Conservation (phyloP, 139 green algal genomes). For the Raphidocelis subcapitata region DNA sequence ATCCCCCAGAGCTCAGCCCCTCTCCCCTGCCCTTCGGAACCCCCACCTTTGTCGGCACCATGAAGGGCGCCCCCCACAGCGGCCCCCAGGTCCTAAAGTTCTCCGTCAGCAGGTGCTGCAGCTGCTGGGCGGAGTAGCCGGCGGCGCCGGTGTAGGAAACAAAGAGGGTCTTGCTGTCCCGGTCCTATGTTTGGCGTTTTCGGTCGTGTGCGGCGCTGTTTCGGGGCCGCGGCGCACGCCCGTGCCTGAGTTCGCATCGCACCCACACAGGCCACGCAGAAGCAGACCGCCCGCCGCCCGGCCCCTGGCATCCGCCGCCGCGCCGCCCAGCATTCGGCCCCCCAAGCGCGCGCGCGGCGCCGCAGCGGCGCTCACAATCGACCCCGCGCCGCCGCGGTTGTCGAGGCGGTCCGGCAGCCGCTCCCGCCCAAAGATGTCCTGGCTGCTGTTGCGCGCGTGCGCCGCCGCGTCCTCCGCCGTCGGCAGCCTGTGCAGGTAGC, state of each 20-base stretch:
- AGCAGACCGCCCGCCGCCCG: no score
- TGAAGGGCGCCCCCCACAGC: constrained; percentile 48
- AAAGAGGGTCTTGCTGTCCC: constrained; percentile 19
- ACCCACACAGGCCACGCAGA: no score
- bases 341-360: not conserved
- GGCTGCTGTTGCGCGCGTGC: constrained; percentile 37
- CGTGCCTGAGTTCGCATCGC: no score
- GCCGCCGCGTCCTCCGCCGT: constrained; percentile 52
- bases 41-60: constrained; percentile 62
- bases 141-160: constrained; percentile 20
- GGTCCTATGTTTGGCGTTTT: not conserved
- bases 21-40: no score
- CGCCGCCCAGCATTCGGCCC: no score
- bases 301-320: no score
- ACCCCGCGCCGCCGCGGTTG: constrained; percentile 17
- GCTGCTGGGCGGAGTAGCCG: constrained; percentile 6
- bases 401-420: constrained; percentile 28
- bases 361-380: not conserved
- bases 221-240: no score
- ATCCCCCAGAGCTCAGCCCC: no score
- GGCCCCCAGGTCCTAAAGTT: constrained; percentile 61
- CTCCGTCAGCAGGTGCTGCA: constrained; percentile 23
- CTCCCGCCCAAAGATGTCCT: constrained; percentile 73
- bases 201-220: no score
- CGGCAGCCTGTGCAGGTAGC: constrained; percentile 69